These are phyloP conservation scores for Rhodotorula paludigena DNA, from an alignment of 768 basidiomycete genomes.

Conservation along the genomic window DNA sequence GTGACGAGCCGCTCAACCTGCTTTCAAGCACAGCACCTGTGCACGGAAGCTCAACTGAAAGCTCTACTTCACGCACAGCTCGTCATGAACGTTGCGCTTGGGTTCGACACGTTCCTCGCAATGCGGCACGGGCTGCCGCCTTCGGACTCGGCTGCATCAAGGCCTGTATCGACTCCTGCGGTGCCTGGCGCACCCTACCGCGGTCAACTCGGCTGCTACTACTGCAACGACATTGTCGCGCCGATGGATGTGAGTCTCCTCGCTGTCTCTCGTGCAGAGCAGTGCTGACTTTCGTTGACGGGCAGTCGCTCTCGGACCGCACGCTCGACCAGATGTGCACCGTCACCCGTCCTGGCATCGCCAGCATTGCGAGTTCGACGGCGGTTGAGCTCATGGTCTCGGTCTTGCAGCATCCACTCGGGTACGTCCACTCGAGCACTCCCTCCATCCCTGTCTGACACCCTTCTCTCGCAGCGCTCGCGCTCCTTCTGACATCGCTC, in stretches of 20 bases:
- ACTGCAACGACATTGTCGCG: conserved; percentile 96
- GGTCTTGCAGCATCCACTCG: conserved; percentile 78
- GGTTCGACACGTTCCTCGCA: conserved; percentile 92
- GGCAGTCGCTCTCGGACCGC: conserved; percentile 61
- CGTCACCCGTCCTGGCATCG: conserved; percentile 89
- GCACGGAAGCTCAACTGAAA: not conserved
- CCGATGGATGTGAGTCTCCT: conserved; percentile 71
- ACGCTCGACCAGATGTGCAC: conserved; percentile 99
- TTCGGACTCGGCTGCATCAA: conserved; percentile 40
- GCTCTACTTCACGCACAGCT: conserved; percentile 53
- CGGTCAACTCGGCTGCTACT: conserved; percentile 79
- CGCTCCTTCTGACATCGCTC: conserved; percentile 37
- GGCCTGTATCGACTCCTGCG: not conserved
- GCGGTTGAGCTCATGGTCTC: conserved; percentile 90
- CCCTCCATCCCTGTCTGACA: not conserved
- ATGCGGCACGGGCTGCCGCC: conserved; percentile 85
- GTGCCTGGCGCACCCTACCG: conserved; percentile 10
- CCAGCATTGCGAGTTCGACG: conserved; percentile 82
- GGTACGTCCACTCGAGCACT: conserved; percentile 53
- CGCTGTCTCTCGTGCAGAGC: not conserved
- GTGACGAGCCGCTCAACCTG: not conserved
- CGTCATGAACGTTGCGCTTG: conserved; percentile 87
- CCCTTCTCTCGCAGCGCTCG: conserved; percentile 32
- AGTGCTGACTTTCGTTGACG: not conserved
- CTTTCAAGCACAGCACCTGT: not conserved